Base-by-base conservation (phyloP, 805 yeast genomes). In the Lipomyces sp. region DNA sequence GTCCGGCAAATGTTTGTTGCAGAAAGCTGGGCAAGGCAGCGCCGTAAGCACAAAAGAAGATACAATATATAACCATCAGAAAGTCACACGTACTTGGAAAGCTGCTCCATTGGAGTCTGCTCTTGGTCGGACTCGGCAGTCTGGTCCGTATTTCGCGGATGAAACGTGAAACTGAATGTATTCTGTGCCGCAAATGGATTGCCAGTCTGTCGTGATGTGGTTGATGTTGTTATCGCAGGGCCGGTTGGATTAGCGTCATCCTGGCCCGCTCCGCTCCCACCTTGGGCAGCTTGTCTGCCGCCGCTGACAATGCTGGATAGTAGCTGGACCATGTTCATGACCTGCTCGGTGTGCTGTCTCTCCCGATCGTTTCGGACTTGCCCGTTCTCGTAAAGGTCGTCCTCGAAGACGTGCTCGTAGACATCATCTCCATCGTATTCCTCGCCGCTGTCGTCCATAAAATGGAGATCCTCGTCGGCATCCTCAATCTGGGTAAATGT, bases 371-470 rank as follows among this genome's bases (percentile, higher is more conserved):
- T 42, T 10, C 31, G 18, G 3, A 19, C 11, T 16, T 18, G 16
- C 19, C 22, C 39, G 22, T 24, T 19, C 35, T 21, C 8, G 14
- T 39, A 29, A 14, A 37, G 13, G 28, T 37, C 19, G 16, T 5
- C 16, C 13, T 5, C 6, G 32, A 22, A 39, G 14, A 22, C 19
- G 4, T n/a, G 13, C 32, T 23, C 42, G 42, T 48, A 57, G 33
- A 63, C 71, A 21, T 69, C 72, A 32, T 70, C 78, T 45, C 76
- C 80, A 29, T 75, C 79, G 51, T 75, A 79, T 52, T 49, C 48
- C 5, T 61, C 50, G 55, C 50, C 24, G 52, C 51, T 34, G 22
- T 37, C 35, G 43, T 49, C 50, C 19, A 6, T 6, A 10, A 28
- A 45, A 4, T 6, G 11, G 5, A 14, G 37, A 16, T 36, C 43